Conservation (phyloP, 2,329 filamentous ascomycete genomes). For the Aspergillus calidoustus region DNA sequence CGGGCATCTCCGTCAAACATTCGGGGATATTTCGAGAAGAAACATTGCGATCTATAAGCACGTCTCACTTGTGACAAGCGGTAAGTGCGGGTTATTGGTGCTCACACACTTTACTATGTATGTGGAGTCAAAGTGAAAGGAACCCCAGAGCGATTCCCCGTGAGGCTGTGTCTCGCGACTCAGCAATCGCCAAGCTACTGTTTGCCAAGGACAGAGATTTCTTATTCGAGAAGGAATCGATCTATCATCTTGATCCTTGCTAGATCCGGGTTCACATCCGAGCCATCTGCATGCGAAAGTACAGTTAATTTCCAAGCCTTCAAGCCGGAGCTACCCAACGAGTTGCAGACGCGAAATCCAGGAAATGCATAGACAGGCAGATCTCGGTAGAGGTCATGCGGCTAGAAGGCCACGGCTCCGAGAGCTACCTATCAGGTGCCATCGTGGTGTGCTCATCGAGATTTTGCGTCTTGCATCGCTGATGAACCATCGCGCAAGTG, state of each 20-base stretch:
- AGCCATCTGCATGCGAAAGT: slow-evolving; percentile 13
- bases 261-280: neutral
- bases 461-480: neutral
- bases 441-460: slow-evolving; percentile 4
- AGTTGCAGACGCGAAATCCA: slow-evolving; percentile 18
- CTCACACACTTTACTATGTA: neutral
- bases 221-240: slow-evolving; percentile 7
- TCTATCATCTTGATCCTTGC: slow-evolving; percentile 5
- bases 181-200: neutral
- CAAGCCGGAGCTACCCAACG: neutral
- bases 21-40: neutral
- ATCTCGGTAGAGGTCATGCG: slow-evolving; percentile 15
- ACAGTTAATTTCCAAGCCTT: slow-evolving; percentile 7
- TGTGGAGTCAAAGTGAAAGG: neutral
- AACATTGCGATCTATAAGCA: neutral
- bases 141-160: neutral
- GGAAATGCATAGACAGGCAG: slow-evolving; percentile 17
- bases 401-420: neutral
- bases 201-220: neutral
- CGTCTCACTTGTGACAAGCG: neutral
- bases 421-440: slow-evolving; percentile 14
- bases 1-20: neutral
- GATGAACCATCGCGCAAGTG: neutral
- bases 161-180: neutral
- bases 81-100: neutral